Base-by-base conservation (phyloP, 805 yeast genomes). In the Sugiyamaella chiloensis region DNA sequence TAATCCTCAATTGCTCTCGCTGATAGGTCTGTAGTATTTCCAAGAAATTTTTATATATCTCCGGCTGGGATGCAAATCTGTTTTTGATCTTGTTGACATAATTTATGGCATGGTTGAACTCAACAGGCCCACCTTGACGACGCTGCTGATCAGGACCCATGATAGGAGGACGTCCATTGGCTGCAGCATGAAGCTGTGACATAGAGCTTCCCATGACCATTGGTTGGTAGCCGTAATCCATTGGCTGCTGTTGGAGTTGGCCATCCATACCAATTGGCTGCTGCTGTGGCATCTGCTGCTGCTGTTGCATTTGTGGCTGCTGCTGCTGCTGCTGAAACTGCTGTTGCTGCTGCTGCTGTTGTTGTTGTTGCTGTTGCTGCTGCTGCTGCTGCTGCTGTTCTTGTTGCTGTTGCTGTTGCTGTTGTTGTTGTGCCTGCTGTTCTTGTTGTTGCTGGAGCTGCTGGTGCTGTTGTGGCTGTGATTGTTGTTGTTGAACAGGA, bases 1-100 rank as follows among this genome's bases (percentile, higher is more conserved):
- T 83, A 45, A 93, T 93, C 41, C 96, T 96, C 61, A 88, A 85
- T 62, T 89, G 95, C 62, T 91, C 99, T 54, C 95, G 81, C 70
- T 93, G 99, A 64, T 91, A 93, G 40, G 97, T 91, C 66, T 93
- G 99, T 58, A 93, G 72, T 49, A 91, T 93, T 65, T 93, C 99
- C 67, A 95, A 72, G 58, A 93, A 93, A 58, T 83, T 89, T 68
- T 93, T 93, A 72, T 93, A 93, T 49, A 90, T 88, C 60, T 91
- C 97, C 0, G 99, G 99, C 65, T 90, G 96, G 60, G 82, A 79
- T 17, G 95, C 85, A 65, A 89, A 93, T 53, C 98, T 78, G 47
- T 89, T 90, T 65, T 95, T 95, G 63, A 93, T 93, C 68, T 90
- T 89, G 71, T 93, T 93, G 51, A 93, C 99, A 61, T 93, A 93